Percentiles rank a stretch among this genome's conserved stretches.
These are phyloP conservation scores for Naumovozyma dairenensis DNA, from an alignment of 805 yeast genomes.

Conservation along the genomic window DNA sequence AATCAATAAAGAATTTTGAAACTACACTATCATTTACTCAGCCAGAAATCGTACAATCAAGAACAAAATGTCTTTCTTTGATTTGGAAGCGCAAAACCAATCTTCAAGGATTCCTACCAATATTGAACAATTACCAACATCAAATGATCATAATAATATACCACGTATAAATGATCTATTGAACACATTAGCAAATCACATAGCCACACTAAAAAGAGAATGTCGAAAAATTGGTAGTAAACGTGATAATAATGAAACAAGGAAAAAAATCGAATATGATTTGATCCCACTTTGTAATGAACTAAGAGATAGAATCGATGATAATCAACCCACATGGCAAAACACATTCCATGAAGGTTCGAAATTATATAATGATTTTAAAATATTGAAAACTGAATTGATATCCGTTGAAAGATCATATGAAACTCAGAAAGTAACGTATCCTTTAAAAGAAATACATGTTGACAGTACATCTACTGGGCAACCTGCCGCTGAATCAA, in stretches of 20 bases:
- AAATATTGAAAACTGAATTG: constrained; percentile 39
- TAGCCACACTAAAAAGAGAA: constrained; percentile 10
- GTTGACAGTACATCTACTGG: constrained; percentile 1
- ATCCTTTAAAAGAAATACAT: constrained; percentile 4
- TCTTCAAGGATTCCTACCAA: background rate
- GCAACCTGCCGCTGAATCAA: constrained; percentile 12
- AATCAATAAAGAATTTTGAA: no score
- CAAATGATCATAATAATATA: constrained; percentile 1
- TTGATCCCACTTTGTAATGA: constrained; percentile 16
- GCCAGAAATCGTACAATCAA: background rate
- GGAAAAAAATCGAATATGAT: constrained; percentile 22
- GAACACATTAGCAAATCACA: constrained; percentile 9
- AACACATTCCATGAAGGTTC: constrained; percentile 8
- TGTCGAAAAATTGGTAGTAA: constrained; percentile 12
- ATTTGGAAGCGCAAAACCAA: constrained; percentile 12
- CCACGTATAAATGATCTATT: constrained; percentile 5
- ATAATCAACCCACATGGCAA: constrained; percentile 2
- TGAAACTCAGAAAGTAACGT: constrained; percentile 34
- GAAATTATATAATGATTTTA: constrained; percentile 48
- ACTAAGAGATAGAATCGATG: constrained; percentile 14
- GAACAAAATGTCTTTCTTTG: constrained; percentile 17
- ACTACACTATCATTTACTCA: no score
- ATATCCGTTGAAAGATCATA: constrained; percentile 36
- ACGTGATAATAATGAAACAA: constrained; percentile 32
- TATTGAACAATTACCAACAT: background rate